These are phyloP conservation scores for Penicillium alfredii DNA, from an alignment of 495 filamentous ascomycete species.

Conservation along the genomic window DNA sequence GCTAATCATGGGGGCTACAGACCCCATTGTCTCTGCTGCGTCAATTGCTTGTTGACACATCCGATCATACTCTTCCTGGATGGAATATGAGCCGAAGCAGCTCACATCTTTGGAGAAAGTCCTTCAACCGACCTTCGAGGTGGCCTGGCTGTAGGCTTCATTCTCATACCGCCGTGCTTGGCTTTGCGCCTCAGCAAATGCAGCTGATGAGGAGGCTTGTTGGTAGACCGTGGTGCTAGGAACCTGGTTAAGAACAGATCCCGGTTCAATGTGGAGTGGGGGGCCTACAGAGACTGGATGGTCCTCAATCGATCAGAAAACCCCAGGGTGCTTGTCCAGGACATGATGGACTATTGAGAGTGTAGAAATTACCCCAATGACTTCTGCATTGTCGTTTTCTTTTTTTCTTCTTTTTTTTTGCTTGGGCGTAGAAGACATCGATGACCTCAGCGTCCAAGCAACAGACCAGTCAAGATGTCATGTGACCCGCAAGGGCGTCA, in stretches of 20 bases:
- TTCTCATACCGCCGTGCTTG: slow-evolving; percentile 36
- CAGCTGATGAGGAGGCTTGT: slow-evolving; percentile 28
- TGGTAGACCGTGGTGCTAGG: slow-evolving; percentile 44
- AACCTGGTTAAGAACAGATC: slow-evolving; percentile 9
- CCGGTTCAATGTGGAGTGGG: neutral
- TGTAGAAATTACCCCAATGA: too few relatives aligned
- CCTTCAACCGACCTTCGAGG: slow-evolving; percentile 30
- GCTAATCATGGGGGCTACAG: slow-evolving; percentile 13
- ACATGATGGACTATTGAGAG: slow-evolving; percentile 29
- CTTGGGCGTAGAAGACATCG: too few relatives aligned
- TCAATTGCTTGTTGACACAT: slow-evolving; percentile 40
- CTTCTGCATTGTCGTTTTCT: too few relatives aligned
- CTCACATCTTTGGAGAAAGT: neutral
- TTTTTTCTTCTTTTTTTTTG: too few relatives aligned
- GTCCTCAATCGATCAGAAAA: slow-evolving; percentile 48
- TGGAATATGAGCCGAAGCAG: slow-evolving; percentile 1
- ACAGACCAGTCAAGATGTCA: too few relatives aligned
- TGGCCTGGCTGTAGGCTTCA: slow-evolving; percentile 36
- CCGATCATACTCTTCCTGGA: slow-evolving; percentile 44
- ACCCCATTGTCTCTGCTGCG: slow-evolving; percentile 22
- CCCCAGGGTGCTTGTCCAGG: slow-evolving; percentile 36
- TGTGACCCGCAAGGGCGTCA: too few relatives aligned
- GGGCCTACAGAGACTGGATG: slow-evolving; percentile 43
- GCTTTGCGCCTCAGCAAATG: slow-evolving; percentile 38
- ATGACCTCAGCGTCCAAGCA: too few relatives aligned